A percentile compares a stretch with the other conserved stretches of the same genome.
These are phyloP conservation scores for Cornus controversa DNA, from an alignment of 148 eudicot genomes.

Conservation along the genomic window DNA sequence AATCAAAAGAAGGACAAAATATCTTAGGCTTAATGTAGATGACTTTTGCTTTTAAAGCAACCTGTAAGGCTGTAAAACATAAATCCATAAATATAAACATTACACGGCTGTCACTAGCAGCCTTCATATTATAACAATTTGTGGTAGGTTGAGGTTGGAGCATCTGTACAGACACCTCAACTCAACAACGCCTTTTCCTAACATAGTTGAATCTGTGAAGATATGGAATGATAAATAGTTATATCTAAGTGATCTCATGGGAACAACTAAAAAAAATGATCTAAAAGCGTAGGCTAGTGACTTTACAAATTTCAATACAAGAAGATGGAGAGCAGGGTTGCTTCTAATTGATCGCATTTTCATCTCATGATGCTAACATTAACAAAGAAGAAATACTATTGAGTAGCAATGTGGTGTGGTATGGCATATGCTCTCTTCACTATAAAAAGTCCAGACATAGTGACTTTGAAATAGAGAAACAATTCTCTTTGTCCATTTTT, in stretches of 20 bases:
- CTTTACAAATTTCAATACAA: not conserved
- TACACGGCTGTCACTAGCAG: too few relatives aligned
- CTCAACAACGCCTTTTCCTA: too few relatives aligned
- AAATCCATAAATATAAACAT: not conserved
- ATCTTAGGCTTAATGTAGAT: slow-evolving; percentile 1
- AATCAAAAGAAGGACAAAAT: not conserved
- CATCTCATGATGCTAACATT: not conserved
- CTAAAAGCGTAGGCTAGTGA: not conserved
- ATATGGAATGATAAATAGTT: not conserved
- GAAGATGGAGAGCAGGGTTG: not conserved
- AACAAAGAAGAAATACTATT: not conserved
- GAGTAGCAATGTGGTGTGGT: not conserved
- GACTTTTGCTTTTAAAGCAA: not conserved
- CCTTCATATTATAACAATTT: not conserved
- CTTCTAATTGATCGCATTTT: not conserved
- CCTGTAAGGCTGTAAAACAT: not conserved
- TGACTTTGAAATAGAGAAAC: not conserved
- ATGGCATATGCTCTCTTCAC: not conserved
- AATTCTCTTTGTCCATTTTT: not conserved
- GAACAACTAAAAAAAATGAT: not conserved
- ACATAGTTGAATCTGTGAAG: not conserved
- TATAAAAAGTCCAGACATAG: not conserved
- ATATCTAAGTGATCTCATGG: not conserved
- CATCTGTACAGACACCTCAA: not conserved
- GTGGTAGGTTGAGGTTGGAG: not conserved